A percentile compares a stretch with the other conserved stretches of the same genome.
phyloP scores from a whole-genome alignment of 2,329 filamentous ascomycete genomes.

The Nannizzia gypsea region DNA sequence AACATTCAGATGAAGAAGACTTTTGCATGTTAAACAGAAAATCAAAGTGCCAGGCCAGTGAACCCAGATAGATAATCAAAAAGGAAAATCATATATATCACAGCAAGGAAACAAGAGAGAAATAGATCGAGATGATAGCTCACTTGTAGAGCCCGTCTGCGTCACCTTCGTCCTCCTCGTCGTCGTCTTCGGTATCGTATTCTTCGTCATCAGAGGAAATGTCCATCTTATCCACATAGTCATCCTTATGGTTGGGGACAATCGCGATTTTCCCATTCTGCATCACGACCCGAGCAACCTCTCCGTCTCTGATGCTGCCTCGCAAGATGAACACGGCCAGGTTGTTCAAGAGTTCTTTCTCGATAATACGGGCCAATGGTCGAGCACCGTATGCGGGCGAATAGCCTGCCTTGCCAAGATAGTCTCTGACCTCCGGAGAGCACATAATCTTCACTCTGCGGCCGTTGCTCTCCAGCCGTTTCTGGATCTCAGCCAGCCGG shows the following conservation, averaged over 20 bases:
- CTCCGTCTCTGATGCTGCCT: constrained; percentile 73
- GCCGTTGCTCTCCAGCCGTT: constrained; percentile 71
- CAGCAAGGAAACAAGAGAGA: too few species aligned
- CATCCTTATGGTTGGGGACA: constrained; percentile 66
- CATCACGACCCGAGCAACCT: constrained; percentile 67
- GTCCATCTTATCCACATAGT: constrained; percentile 46
- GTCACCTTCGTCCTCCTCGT: constrained; percentile 52
- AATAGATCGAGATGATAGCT: too few species aligned
- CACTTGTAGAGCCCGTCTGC: constrained; percentile 50
- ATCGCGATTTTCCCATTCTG: constrained; percentile 70
- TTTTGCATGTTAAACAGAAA: too few species aligned
- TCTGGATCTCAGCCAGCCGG: constrained; percentile 77
- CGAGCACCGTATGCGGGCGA: constrained; percentile 90
- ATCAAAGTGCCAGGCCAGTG: too few species aligned
- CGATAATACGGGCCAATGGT: constrained; percentile 77
- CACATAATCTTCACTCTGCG: constrained; percentile 79
- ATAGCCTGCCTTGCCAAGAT: constrained; percentile 82
- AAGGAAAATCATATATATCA: neutral
- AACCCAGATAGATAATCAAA: too few species aligned
- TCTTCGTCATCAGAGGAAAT: constrained; percentile 60
- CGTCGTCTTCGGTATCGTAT: constrained; percentile 63
- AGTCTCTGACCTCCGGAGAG: constrained; percentile 77
- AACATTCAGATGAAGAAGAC: too few species aligned
- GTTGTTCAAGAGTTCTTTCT: constrained; percentile 92
- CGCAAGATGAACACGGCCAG: constrained; percentile 84